These are phyloP conservation scores for Anethum foeniculum DNA, from an alignment of 140 eudicot genomes.

Conservation along the genomic window DNA sequence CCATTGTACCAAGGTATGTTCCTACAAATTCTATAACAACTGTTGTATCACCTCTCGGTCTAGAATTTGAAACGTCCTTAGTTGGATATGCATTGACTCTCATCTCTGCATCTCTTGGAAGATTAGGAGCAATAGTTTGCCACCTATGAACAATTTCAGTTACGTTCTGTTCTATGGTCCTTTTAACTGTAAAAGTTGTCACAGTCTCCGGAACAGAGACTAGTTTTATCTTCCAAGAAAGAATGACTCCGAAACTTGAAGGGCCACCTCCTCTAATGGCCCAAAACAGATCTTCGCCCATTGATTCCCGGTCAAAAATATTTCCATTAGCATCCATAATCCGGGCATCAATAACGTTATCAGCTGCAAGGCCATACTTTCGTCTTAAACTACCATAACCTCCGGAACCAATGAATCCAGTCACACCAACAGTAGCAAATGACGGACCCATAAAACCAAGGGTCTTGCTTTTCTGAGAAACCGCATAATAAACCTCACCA, in stretches of 20 bases:
- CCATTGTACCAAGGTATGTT: neutral
- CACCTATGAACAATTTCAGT: neutral
- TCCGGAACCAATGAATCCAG: neutral
- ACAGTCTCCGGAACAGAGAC: neutral
- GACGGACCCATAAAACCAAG: neutral
- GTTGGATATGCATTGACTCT: neutral
- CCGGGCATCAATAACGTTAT: neutral
- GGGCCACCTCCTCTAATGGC: conserved; percentile 2
- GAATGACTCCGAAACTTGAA: conserved; percentile 2
- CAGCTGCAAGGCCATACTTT: conserved; percentile 4
- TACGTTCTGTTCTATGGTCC: neutral
- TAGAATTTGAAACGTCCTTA: neutral
- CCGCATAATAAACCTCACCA: conserved; percentile 3
- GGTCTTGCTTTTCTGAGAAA: conserved; percentile 1
- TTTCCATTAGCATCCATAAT: neutral
- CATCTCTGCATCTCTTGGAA: neutral
- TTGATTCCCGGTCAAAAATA: neutral
- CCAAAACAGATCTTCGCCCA: conserved; percentile 2
- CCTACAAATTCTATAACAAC: neutral
- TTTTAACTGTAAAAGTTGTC: neutral
- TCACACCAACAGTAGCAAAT: neutral
- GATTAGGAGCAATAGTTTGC: neutral
- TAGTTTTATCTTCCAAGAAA: conserved; percentile 2
- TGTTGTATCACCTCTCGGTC: neutral
- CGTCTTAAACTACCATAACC: neutral